Base-by-base conservation (phyloP, 1,284 basidiomycete genomes). In the Malassezia brasiliensis region DNA sequence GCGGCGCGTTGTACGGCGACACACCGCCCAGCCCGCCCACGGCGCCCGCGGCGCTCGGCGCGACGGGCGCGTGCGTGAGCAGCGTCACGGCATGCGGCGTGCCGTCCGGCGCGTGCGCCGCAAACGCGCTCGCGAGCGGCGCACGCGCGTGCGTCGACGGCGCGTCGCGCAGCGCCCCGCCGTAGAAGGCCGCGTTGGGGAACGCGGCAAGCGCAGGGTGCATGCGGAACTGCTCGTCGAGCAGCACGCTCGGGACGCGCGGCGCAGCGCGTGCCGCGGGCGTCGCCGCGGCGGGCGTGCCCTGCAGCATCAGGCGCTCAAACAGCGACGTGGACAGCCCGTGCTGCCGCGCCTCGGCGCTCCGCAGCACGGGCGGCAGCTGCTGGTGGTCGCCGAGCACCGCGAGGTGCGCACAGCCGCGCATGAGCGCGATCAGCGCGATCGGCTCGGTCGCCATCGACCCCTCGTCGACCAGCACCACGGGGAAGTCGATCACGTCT, bases 301-400 rank as follows among this genome's bases (percentile, higher is more conserved):
- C 78, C 53, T 82, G 80, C 79, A 63, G 84, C 80, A 87, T 86
- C 47, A 96, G 78, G 30, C 90, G 79, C 75, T 96, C 90, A 64
- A 96, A 96, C 28, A 96, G 78, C 76, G 87, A 89, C 17, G 83
- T 81, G 1, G 83, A 83, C 15, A 91, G 78, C 0, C 87, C 88
- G 79, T 76, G 66, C 82, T 80, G 1, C 86, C 87, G 52, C 34
- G 60, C 59, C 37, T 53, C 59, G 7, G 47, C 22, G 41, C 69
- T 65, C 19, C 82, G 80, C 58, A 93, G 88, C 51, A 94, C 83
- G 0, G 91, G 89, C 19, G 90, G 88, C n/a, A 94, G 79, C 74
- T 96, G 91, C 74, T 91, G 91, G 76, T 96, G 91, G 77, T 96
- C 91, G 30, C 90, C 91, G 60, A 96, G 91, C 50, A 96, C 82